Evolutionary conservation across 257 asterid species (phyloP), one percentile per base, ranked within the genome.

Genomic region (Linderniella brevidens): DNA sequence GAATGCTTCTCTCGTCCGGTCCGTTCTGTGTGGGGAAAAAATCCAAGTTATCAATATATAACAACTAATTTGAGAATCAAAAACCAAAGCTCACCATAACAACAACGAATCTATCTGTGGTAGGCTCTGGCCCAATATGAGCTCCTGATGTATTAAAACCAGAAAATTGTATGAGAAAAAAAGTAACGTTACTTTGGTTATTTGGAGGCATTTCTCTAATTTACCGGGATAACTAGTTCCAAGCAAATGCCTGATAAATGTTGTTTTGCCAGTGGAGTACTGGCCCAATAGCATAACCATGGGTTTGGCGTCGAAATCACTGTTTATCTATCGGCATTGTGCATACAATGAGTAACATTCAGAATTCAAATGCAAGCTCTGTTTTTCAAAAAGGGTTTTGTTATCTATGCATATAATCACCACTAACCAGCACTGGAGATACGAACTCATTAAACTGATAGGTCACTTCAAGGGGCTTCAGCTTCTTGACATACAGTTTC

Each of bases 271-370:
- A 2, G 98, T 84, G 49, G 96, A 88, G 62, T 88, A 88, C 58
- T 88, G 98, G 54, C 98, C 98, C 80, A 88, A 64, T 51, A 88
- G 82, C 98, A 88, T 88, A 69, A 88, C 98, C 98, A 88, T 88
- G 13, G 98, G 95, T 71, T 84, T 84, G 54, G 95, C 93, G 65
- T 88, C 98, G 64, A 88, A 88, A 59, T 88, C 98, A 69, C 95
- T 88, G 64, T 77, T 78, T 48, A 74, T 54, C 92, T 79, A 32
- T 51, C 63, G 64, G 58, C 60, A 56, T 52, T 59, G 50, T 60
- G 55, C 19, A 37, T 52, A 58, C 32, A 6, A 25, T 25, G 32
- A 25, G 6, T 2, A 25, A 25, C n/a, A n/a, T n/a, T n/a, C n/a
- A n/a, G 6, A 25, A 25, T 3, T 25, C 32, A 25, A 25, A 25